phyloP scores from a whole-genome alignment of 306 rosid species.

The Rosa persica region DNA sequence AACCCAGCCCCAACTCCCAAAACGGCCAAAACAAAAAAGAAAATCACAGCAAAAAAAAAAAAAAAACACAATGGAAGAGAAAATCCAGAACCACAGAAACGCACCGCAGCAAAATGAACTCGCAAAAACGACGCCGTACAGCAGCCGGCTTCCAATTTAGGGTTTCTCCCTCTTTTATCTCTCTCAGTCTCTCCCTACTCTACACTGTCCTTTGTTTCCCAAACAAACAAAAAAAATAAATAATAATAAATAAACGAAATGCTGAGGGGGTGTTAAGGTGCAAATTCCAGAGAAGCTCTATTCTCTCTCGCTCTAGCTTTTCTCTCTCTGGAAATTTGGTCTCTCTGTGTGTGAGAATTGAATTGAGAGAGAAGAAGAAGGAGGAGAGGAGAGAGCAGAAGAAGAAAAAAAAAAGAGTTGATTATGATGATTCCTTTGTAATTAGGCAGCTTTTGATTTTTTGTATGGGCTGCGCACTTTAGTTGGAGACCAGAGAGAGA shows the following conservation, averaged over 20 bases:
- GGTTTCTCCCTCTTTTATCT: neutral
- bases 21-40: neutral
- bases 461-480: conserved; percentile 41
- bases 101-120: conserved; percentile 34
- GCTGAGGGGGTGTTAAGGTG: neutral
- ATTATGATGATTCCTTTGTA: neutral
- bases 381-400: neutral
- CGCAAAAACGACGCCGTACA: neutral
- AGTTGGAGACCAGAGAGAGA: conserved; percentile 6
- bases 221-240: conserved; percentile 2
- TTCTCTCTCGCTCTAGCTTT: neutral
- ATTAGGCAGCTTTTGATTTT: conserved; percentile 3
- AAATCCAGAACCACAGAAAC: conserved; percentile 22
- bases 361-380: neutral
- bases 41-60: neutral
- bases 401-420: neutral
- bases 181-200: neutral
- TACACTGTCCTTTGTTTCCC: neutral
- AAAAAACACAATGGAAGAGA: neutral
- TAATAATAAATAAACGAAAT: conserved; percentile 24
- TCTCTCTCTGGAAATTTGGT: conserved; percentile 12
- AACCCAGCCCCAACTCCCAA: conserved; percentile 7
- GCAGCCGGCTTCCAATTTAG: neutral
- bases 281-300: neutral
- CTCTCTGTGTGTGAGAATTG: neutral